Base-by-base conservation (phyloP, 495 filamentous ascomycete genomes). In the Neurospora sp. region DNA sequence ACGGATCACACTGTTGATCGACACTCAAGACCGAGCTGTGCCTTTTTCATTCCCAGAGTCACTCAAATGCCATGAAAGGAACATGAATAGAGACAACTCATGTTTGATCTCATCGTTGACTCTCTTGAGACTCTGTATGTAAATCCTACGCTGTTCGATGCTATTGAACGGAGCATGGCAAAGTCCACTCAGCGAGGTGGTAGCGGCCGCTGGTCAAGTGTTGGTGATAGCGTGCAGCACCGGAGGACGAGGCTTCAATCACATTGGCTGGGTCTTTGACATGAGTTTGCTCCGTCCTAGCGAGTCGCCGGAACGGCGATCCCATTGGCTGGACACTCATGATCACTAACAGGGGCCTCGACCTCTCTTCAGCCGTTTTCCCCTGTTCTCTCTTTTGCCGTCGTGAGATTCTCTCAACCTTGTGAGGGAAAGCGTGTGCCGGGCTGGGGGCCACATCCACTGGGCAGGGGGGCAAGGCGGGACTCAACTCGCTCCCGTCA, bases 321-420 rank as follows among this genome's bases (percentile, higher is more conserved):
- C 70, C 70, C 53, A 81, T 81, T 81, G 79, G 79, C 72, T 73
- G 44, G 27, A 66, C 71, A 22, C 11, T 5, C 38, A 61, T 66
- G 59, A 41, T 75, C 61, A 69, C 53, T 59, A 75, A 74, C 79
- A 78, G 73, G 78, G 78, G 78, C 73, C 74, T 75, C 76, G 76
- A 77, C 74, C 68, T 59, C 59, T 73, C 39, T 73, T 71, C 74
- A 72, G 69, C 71, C 73, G 4, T 71, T 74, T 74, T 75, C 40
- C 53, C 70, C 61, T 14, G 46, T 73, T 78, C 48, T 77, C 75
- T 77, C 69, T 61, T 61, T 61, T 61, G 53, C 53, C 53, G 12
- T 81, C 76, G 79, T 73, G 20, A 71, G 72, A 27, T 69, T 35
- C 69, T 68, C 70, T 46, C 53, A 70, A 74, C 69, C 44, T 70